Evolutionary conservation across 306 rosid species (phyloP).

Genomic region (Carpinus fangiana): DNA sequence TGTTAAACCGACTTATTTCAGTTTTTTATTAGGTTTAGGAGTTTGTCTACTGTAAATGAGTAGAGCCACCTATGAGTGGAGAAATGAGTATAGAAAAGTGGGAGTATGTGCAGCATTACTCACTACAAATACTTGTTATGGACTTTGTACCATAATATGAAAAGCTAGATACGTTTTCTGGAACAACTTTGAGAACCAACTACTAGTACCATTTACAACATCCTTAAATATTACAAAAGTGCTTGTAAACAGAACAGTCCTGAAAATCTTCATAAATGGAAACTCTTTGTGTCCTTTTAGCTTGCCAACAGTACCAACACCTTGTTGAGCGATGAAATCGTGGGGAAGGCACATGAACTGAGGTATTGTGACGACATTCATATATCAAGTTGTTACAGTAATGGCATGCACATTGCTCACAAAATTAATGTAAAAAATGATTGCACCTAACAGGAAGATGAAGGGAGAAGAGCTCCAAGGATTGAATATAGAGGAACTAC

Average conservation of each 20-base stretch:
- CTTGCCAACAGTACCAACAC: slow-evolving; percentile 15
- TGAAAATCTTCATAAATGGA: not conserved
- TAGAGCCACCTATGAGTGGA: too few species aligned
- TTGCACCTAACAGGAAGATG: slow-evolving; percentile 24
- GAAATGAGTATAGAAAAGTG: too few species aligned
- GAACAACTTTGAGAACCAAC: not conserved
- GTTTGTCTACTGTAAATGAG: too few species aligned
- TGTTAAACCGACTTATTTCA: too few species aligned
- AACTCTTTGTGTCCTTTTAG: slow-evolving; percentile 10
- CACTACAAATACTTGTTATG: too few species aligned
- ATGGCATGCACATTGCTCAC: not conserved
- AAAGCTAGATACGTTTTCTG: not conserved
- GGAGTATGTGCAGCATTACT: too few species aligned
- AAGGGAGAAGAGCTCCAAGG: slow-evolving; percentile 41
- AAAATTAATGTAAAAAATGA: not conserved
- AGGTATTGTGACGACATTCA: slow-evolving; percentile 14
- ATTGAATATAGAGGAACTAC: slow-evolving; percentile 27
- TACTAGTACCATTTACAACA: not conserved
- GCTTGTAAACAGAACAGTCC: not conserved
- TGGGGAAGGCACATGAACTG: slow-evolving; percentile 30
- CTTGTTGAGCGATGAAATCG: slow-evolving; percentile 26
- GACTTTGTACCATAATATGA: too few species aligned
- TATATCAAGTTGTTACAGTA: not conserved
- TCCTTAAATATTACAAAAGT: not conserved
- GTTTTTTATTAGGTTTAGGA: too few species aligned